These are phyloP conservation scores for Neurospora pannonica DNA, from an alignment of 495 filamentous ascomycete genomes.

Conservation along the genomic window DNA sequence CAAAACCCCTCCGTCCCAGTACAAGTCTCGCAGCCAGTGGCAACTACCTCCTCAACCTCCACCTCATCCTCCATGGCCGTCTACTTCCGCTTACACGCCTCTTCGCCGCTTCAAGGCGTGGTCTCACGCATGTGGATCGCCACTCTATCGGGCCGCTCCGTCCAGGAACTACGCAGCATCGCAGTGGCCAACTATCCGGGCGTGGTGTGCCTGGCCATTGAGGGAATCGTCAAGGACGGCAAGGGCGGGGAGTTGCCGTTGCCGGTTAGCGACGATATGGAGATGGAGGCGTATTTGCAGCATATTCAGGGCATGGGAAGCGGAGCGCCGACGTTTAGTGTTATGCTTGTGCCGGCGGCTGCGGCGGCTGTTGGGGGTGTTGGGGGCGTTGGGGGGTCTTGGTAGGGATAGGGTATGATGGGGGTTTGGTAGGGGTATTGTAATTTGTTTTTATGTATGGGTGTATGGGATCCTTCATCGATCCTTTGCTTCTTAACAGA, in stretches of 20 bases:
- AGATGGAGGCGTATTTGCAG: conserved; percentile 8
- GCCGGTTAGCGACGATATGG: not conserved
- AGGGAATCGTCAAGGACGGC: conserved; percentile 53
- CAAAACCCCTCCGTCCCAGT: not conserved
- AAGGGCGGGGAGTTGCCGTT: not conserved
- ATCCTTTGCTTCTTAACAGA: no score
- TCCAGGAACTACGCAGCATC: conserved; percentile 46
- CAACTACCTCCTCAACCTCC: not conserved
- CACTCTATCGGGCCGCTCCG: conserved; percentile 43
- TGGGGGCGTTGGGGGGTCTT: not conserved
- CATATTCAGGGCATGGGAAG: conserved; percentile 44
- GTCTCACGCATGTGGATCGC: conserved; percentile 51
- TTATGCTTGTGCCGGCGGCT: conserved; percentile 22
- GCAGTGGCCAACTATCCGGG: conserved; percentile 49
- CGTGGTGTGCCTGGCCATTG: conserved; percentile 45
- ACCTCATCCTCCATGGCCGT: conserved; percentile 35
- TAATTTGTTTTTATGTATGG: not conserved
- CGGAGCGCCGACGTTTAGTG: conserved; percentile 57
- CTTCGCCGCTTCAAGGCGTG: conserved; percentile 36
- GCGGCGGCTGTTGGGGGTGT: not conserved
- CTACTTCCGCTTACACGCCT: conserved; percentile 55
- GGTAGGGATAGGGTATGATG: not conserved
- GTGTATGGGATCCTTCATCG: not conserved
- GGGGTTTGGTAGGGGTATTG: not conserved
- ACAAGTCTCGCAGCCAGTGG: not conserved